Percentiles rank a stretch among this genome's conserved stretches.
phyloP scores from a whole-genome alignment of 1,139 yeast species.

The Candida sanyaensis region DNA sequence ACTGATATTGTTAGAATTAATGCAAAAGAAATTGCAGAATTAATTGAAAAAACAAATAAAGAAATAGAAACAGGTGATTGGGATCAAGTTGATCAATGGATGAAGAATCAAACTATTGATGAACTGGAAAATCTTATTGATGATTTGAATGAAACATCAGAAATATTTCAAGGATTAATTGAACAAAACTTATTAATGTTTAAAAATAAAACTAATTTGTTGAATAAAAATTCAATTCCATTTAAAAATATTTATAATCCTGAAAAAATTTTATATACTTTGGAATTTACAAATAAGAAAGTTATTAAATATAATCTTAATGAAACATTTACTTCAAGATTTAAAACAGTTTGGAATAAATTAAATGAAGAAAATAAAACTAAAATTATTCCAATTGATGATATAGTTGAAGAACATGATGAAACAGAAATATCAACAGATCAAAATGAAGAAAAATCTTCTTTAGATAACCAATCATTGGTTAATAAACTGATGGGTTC shows the following conservation, averaged over 20 bases:
- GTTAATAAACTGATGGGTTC: background rate
- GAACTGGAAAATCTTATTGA: background rate
- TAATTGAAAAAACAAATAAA: slow-evolving; percentile 46
- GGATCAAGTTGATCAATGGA: slow-evolving; percentile 32
- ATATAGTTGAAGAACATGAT: slow-evolving; percentile 17
- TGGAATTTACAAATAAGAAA: slow-evolving; percentile 19
- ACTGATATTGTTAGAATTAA: slow-evolving; percentile 60
- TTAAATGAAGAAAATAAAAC: slow-evolving; percentile 19
- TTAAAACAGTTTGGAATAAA: slow-evolving; percentile 18
- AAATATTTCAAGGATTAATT: slow-evolving; percentile 6
- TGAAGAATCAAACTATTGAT: slow-evolving; percentile 3
- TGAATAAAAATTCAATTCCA: slow-evolving; percentile 17
- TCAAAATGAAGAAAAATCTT: background rate
- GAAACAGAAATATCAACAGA: background rate
- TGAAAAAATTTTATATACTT: slow-evolving; percentile 13
- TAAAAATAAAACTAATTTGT: slow-evolving; percentile 11
- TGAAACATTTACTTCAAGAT: slow-evolving; percentile 18
- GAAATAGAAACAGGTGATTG: slow-evolving; percentile 31
- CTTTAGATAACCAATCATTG: background rate
- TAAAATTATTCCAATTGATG: slow-evolving; percentile 11
- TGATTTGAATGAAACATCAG: background rate
- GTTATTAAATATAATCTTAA: slow-evolving; percentile 22
- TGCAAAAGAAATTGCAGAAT: slow-evolving; percentile 56
- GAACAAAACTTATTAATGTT: background rate
- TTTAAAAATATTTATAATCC: slow-evolving; percentile 14